These are phyloP conservation scores for Dissophora ornata DNA, from an alignment of 192 early-diverging fungal species.

Conservation along the genomic window DNA sequence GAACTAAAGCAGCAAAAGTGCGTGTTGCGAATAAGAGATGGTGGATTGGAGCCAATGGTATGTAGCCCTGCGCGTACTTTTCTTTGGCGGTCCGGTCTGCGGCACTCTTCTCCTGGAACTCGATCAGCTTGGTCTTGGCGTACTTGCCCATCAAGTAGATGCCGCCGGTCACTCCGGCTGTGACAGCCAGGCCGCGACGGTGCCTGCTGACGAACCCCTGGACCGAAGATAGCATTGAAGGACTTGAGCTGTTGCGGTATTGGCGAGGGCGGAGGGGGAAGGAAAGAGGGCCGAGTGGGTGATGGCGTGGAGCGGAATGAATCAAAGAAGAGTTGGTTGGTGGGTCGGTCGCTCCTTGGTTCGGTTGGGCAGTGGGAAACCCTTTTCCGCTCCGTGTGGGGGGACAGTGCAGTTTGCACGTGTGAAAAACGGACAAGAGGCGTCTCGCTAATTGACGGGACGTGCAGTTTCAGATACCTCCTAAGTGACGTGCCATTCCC, in stretches of 20 bases:
- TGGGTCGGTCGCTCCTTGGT: not conserved
- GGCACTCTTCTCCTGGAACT: constrained; percentile 75
- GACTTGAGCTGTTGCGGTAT: not conserved
- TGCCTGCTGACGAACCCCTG: constrained; percentile 76
- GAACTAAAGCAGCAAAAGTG: not conserved
- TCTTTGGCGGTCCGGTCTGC: constrained; percentile 77
- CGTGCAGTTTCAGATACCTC: too few relatives aligned
- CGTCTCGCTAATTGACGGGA: too few relatives aligned
- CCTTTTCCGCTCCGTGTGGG: not conserved
- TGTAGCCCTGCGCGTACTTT: constrained; percentile 84
- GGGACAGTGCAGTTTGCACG: constrained; percentile 2
- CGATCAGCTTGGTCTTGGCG: constrained; percentile 74
- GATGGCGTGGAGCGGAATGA: not conserved
- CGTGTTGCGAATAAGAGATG: too few relatives aligned
- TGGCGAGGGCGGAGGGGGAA: not conserved
- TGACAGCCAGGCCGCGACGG: constrained; percentile 70
- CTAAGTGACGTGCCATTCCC: not conserved
- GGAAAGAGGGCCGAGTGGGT: not conserved
- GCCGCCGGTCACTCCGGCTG: constrained; percentile 76
- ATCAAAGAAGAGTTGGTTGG: not conserved
- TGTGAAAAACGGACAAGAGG: constrained; percentile 1
- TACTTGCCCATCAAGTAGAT: constrained; percentile 80
- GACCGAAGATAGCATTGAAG: constrained; percentile 52
- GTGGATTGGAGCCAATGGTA: too few relatives aligned
- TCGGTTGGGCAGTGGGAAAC: constrained; percentile 11